Evolutionary conservation across 2,329 filamentous ascomycete genomes (phyloP).

Genomic region (Calonectria honghensis): DNA sequence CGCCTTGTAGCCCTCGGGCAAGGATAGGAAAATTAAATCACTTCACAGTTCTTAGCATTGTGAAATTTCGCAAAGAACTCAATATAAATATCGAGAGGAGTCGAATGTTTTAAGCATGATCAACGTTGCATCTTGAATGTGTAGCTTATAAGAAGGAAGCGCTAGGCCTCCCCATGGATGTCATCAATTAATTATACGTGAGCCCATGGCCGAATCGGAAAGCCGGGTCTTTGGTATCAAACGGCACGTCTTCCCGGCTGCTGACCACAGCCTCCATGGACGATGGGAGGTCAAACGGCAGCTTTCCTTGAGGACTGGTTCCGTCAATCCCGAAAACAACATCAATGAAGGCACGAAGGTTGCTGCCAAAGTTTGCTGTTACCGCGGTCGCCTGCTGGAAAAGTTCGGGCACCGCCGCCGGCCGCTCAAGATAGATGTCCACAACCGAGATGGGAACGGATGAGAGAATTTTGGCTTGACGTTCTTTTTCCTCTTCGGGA

Average conservation of each 20-base stretch:
- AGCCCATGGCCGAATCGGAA: slow-evolving; percentile 58
- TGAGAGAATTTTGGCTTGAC: slow-evolving; percentile 59
- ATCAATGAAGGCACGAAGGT: slow-evolving; percentile 65
- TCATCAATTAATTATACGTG: slow-evolving; percentile 55
- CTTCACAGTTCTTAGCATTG: neutral
- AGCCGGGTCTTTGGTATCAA: slow-evolving; percentile 54
- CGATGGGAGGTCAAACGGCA: slow-evolving; percentile 65
- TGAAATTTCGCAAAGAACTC: neutral
- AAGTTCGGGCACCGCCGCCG: slow-evolving; percentile 64
- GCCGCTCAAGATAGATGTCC: slow-evolving; percentile 65
- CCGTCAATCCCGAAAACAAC: slow-evolving; percentile 62
- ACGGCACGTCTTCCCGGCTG: slow-evolving; percentile 54
- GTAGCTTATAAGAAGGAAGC: neutral
- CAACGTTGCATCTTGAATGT: neutral
- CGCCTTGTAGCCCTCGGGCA: neutral
- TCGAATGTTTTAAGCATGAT: neutral
- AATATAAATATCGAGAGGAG: neutral
- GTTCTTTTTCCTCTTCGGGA: slow-evolving; percentile 54
- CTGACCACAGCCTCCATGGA: slow-evolving; percentile 65
- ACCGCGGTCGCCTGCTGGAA: slow-evolving; percentile 62
- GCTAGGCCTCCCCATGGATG: neutral
- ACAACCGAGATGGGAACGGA: slow-evolving; percentile 63
- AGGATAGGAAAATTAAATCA: neutral
- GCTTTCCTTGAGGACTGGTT: slow-evolving; percentile 59
- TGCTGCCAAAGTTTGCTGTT: slow-evolving; percentile 64